Evolutionary conservation across 2,329 filamentous ascomycete species (phyloP).

Genomic region (Albophoma yamanashiensis): DNA sequence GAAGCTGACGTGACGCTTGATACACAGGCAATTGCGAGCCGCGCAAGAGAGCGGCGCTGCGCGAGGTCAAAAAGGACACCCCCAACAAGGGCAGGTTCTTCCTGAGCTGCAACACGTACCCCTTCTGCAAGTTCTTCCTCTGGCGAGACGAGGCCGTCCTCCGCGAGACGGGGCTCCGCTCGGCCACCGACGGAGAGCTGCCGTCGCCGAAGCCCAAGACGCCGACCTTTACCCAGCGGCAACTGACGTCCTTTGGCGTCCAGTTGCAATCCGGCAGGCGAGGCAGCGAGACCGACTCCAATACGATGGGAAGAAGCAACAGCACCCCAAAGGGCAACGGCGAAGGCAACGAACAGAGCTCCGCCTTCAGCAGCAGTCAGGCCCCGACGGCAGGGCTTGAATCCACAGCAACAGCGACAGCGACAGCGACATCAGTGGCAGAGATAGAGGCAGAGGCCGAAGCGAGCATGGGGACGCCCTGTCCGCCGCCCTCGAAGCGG

Average conservation of each 20-base stretch:
- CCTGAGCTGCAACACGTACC: conserved; percentile 26
- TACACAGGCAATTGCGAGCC: conserved; percentile 31
- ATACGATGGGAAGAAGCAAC: background rate
- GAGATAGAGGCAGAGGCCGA: background rate
- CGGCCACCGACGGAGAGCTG: background rate
- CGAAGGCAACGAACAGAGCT: background rate
- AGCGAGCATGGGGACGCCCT: conserved; percentile 1
- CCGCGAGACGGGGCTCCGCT: conserved; percentile 14
- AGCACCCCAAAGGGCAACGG: background rate
- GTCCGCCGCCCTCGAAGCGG: conserved; percentile 13
- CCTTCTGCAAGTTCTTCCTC: conserved; percentile 32
- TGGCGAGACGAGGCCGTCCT: conserved; percentile 28
- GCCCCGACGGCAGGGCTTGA: background rate
- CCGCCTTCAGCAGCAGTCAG: background rate
- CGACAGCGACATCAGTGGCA: background rate
- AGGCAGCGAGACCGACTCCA: background rate
- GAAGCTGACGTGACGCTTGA: background rate
- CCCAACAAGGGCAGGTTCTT: conserved; percentile 30
- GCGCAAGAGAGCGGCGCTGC: conserved; percentile 21
- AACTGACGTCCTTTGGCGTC: conserved; percentile 18
- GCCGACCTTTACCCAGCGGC: conserved; percentile 17
- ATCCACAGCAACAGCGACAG: background rate
- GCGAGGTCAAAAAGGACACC: conserved; percentile 25
- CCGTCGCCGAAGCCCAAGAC: conserved; percentile 12
- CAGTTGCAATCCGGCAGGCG: conserved; percentile 11